Conservation (phyloP, 208 protist species). For the Trypanosoma mega region DNA sequence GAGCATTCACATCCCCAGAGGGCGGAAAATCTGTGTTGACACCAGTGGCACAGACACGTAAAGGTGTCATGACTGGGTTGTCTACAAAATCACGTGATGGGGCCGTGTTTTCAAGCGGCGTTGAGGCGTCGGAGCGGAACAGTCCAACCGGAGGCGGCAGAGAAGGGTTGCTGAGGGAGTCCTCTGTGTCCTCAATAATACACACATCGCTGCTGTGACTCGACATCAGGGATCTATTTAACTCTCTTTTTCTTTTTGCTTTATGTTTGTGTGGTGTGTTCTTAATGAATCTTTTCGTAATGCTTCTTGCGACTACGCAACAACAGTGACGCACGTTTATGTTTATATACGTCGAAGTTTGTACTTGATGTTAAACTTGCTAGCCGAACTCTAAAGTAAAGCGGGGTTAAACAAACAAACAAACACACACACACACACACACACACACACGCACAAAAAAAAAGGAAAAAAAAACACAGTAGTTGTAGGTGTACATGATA, state of each 20-base stretch:
- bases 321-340: too few species aligned
- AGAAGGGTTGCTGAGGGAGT: not conserved
- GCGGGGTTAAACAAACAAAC: not conserved
- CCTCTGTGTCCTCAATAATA: conserved; percentile 18
- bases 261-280: not conserved
- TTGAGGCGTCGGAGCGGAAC: conserved; percentile 1
- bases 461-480: too few species aligned
- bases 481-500: too few species aligned
- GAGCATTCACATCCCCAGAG: conserved; percentile 5
- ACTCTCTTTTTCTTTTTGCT: not conserved
- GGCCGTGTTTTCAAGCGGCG: not conserved
- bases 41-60: not conserved
- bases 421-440: not conserved
- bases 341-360: not conserved
- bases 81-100: not conserved
- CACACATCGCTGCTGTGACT: conserved; percentile 32
- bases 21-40: conserved; percentile 18
- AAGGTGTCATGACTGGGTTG: not conserved
- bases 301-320: too few species aligned
- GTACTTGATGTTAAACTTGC: not conserved
- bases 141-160: not conserved
- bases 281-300: not conserved
- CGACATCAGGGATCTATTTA: conserved; percentile 17
- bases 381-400: not conserved
- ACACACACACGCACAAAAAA: too few species aligned